Conservation (phyloP, 352 stramenopile genomes). For the Globisporangium takayamanum region DNA sequence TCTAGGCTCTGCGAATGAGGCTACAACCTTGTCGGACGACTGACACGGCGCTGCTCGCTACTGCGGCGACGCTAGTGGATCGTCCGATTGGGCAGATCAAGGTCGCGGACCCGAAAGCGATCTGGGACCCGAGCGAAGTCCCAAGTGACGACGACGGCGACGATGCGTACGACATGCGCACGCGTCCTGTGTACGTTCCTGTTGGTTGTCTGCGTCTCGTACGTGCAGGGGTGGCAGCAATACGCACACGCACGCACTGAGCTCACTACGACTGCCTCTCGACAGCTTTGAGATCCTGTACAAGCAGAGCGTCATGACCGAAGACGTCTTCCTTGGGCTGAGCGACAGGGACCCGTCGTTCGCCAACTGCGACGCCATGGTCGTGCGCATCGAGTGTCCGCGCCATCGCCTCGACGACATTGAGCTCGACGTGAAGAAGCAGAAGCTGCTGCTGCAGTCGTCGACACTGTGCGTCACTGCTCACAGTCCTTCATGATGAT, state of each 20-base stretch:
- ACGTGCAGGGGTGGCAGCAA: neutral
- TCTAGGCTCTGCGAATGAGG: neutral
- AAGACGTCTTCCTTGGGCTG: slow-evolving; percentile 79
- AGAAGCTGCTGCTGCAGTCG: slow-evolving; percentile 70
- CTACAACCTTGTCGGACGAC: neutral
- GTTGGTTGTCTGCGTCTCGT: neutral
- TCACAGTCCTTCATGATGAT: neutral
- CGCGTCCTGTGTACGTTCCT: slow-evolving; percentile 36
- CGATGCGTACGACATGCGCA: slow-evolving; percentile 43
- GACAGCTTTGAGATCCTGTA: slow-evolving; percentile 73
- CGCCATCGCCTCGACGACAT: slow-evolving; percentile 60
- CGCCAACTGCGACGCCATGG: slow-evolving; percentile 72
- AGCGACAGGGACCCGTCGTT: slow-evolving; percentile 82
- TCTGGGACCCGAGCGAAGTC: slow-evolving; percentile 68
- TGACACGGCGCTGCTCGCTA: neutral
- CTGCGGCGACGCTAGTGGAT: slow-evolving; percentile 22
- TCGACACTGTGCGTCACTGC: slow-evolving; percentile 34
- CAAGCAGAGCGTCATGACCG: slow-evolving; percentile 84
- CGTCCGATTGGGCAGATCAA: slow-evolving; percentile 70
- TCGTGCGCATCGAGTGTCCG: slow-evolving; percentile 68
- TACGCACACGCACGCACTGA: neutral
- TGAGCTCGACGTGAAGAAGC: slow-evolving; percentile 72
- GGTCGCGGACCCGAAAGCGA: slow-evolving; percentile 49
- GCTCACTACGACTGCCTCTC: neutral
- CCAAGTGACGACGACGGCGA: slow-evolving; percentile 76